A percentile compares a stretch with the other conserved stretches of the same genome.
These are phyloP conservation scores for Mycena olivaceomarginata DNA, from an alignment of 768 basidiomycete species.

Conservation along the genomic window DNA sequence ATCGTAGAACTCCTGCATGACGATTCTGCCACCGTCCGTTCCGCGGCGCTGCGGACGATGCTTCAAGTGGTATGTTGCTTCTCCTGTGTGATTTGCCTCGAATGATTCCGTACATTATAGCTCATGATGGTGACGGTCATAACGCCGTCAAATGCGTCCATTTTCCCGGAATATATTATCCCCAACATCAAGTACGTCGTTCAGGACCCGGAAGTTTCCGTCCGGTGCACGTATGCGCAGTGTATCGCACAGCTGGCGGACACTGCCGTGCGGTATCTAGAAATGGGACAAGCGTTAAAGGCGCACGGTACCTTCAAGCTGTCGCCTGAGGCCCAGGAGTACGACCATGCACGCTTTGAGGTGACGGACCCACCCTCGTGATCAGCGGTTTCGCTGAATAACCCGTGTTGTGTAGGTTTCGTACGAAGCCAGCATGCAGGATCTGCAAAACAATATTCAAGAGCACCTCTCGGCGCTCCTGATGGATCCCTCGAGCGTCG, in stretches of 20 bases:
- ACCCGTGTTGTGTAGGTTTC: conserved; percentile 76
- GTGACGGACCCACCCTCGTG: conserved; percentile 58
- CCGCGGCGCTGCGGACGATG: conserved; percentile 84
- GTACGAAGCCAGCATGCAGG: conserved; percentile 91
- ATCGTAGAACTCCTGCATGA: conserved; percentile 93
- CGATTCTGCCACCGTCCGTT: conserved; percentile 89
- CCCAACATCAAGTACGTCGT: conserved; percentile 91
- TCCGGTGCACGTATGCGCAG: conserved; percentile 86
- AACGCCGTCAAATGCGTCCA: conserved; percentile 88
- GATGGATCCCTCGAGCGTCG: conserved; percentile 91
- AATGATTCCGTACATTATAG: conserved; percentile 41
- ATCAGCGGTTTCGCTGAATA: not conserved
- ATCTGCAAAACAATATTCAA: conserved; percentile 90
- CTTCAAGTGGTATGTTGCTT: conserved; percentile 84
- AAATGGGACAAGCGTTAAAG: conserved; percentile 94
- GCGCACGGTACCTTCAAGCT: conserved; percentile 86
- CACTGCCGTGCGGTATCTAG: conserved; percentile 90
- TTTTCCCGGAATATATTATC: conserved; percentile 97
- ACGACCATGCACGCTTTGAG: conserved; percentile 89
- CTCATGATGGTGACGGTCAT: conserved; percentile 82
- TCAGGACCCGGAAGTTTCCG: conserved; percentile 91
- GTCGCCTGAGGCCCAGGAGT: conserved; percentile 78
- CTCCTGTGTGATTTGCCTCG: conserved; percentile 6
- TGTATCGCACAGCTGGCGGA: conserved; percentile 91
- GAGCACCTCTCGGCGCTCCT: conserved; percentile 92